A percentile compares a stretch with the other conserved stretches of the same genome.
phyloP scores from a whole-genome alignment of 208 protist species.

The Leishmania guyanensis region DNA sequence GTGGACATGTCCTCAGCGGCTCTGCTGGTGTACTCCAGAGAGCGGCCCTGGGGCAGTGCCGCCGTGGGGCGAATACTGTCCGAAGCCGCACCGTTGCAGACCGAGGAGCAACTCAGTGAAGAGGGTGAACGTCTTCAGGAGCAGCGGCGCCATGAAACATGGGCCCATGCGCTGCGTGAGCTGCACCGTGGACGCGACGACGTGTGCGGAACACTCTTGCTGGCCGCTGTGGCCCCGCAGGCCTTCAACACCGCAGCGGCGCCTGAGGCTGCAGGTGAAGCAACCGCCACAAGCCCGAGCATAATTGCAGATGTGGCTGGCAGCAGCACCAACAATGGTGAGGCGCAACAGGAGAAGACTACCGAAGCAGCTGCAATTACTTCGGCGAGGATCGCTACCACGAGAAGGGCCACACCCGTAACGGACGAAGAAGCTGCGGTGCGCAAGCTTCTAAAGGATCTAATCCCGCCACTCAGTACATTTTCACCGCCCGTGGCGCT shows the following conservation, averaged over 20 bases:
- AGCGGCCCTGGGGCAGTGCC: conserved; percentile 16
- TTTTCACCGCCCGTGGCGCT: conserved; percentile 18
- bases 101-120: neutral
- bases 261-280: neutral
- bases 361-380: neutral
- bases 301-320: neutral
- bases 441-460: conserved; percentile 32
- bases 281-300: neutral
- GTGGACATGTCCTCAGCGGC: conserved; percentile 15
- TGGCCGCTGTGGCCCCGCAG: conserved; percentile 19
- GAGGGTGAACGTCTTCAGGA: neutral
- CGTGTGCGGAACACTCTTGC: conserved; percentile 30
- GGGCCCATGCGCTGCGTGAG: conserved; percentile 7
- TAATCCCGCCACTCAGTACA: conserved; percentile 7
- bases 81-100: neutral
- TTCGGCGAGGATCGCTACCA: neutral
- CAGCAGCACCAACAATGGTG: neutral
- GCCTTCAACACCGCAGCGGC: neutral
- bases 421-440: conserved; percentile 36
- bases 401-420: neutral
- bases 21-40: conserved; percentile 31
- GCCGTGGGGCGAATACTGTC: conserved; percentile 19
- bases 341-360: neutral
- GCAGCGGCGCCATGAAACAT: neutral
- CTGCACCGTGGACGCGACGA: conserved; percentile 30